Conservation (phyloP, 106 monocot genomes). For the Phalaenopsis aphrodite region DNA sequence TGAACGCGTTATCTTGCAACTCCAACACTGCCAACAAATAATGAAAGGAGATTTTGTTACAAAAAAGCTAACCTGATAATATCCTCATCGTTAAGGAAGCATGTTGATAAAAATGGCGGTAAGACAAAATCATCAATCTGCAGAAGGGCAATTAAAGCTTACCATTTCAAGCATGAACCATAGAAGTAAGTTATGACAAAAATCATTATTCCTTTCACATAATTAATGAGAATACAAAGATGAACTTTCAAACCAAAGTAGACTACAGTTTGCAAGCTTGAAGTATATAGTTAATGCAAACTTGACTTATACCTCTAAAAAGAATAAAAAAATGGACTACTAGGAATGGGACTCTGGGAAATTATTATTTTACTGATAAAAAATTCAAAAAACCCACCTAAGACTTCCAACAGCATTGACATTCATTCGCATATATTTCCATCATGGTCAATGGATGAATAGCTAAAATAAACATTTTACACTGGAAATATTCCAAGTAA, state of each 20-base stretch:
- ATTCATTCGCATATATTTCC: not conserved
- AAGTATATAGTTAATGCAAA: not conserved
- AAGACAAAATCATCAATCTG: constrained; percentile 77
- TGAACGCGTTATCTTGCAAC: too few species aligned
- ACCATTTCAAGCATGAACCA: not conserved
- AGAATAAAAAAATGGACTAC: not conserved
- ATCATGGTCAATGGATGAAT: not conserved
- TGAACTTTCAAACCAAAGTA: not conserved
- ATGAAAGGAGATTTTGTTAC: not conserved
- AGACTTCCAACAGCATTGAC: not conserved
- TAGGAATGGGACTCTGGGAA: not conserved
- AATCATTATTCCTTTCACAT: not conserved
- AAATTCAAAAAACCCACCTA: not conserved
- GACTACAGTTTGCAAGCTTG: not conserved
- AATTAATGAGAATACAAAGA: not conserved
- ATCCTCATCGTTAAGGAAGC: constrained; percentile 58
- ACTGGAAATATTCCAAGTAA: not conserved
- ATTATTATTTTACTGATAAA: not conserved
- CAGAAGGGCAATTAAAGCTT: constrained; percentile 5
- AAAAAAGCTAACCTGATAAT: constrained; percentile 37
- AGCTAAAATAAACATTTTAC: not conserved
- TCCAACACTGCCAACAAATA: not conserved
- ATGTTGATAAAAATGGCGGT: constrained; percentile 56
- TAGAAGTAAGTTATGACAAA: not conserved
- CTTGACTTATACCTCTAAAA: not conserved